A percentile compares a stretch with the other conserved stretches of the same genome.
phyloP scores from a whole-genome alignment of 768 basidiomycete species.

The Phlegmacium glaucopus region DNA sequence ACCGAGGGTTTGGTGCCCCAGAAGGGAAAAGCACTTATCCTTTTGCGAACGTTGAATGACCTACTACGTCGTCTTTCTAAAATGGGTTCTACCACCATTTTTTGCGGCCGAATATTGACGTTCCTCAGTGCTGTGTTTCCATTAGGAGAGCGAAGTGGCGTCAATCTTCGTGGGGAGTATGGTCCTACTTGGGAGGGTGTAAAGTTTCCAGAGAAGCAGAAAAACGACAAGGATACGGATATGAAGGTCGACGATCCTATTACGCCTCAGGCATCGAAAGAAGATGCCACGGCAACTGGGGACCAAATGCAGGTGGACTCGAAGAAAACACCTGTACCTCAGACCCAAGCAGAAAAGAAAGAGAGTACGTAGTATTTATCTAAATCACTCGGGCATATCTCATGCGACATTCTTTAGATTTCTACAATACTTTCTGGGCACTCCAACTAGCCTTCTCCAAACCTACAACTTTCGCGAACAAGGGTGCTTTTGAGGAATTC shows the following conservation, averaged over 20 bases:
- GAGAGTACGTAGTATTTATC: slow-evolving; percentile 39
- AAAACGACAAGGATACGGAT: slow-evolving; percentile 25
- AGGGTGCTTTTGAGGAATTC: slow-evolving; percentile 59
- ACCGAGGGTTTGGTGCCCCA: slow-evolving; percentile 79
- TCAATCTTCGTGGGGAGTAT: slow-evolving; percentile 88
- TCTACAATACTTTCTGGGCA: slow-evolving; percentile 89
- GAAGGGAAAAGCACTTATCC: slow-evolving; percentile 83
- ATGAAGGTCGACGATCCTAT: slow-evolving; percentile 25
- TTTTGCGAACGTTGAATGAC: slow-evolving; percentile 85
- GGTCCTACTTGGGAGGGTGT: slow-evolving; percentile 76
- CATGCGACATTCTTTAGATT: slow-evolving; percentile 40
- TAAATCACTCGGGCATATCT: not conserved
- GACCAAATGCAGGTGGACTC: slow-evolving; percentile 65
- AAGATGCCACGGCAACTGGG: slow-evolving; percentile 27
- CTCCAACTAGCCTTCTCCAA: slow-evolving; percentile 83
- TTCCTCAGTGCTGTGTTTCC: slow-evolving; percentile 87
- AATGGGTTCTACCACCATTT: slow-evolving; percentile 78
- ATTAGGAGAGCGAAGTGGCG: slow-evolving; percentile 85
- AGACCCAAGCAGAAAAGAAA: slow-evolving; percentile 45
- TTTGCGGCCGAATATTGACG: slow-evolving; percentile 86
- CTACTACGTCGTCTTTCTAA: slow-evolving; percentile 84
- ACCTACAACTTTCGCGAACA: slow-evolving; percentile 63
- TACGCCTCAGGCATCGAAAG: slow-evolving; percentile 12
- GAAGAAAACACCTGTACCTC: slow-evolving; percentile 27
- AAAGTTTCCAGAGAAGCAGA: slow-evolving; percentile 33